phyloP scores from a whole-genome alignment of 768 basidiomycete genomes.

The Lentinula lateritia region DNA sequence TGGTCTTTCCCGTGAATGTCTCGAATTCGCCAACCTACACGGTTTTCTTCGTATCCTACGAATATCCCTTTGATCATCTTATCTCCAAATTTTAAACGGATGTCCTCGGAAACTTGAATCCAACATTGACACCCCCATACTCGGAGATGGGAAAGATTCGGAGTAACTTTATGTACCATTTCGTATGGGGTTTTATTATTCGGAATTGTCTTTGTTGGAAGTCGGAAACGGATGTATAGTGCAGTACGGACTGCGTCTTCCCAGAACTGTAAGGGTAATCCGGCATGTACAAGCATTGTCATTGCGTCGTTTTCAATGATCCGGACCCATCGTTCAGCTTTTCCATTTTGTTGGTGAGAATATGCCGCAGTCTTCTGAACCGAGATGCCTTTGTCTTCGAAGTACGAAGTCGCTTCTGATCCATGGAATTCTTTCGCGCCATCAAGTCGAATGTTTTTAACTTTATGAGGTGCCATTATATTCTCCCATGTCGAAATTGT shows the following conservation, averaged over 20 bases:
- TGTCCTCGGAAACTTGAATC: too few relatives aligned
- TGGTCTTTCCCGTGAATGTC: background rate
- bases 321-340: conserved; percentile 33
- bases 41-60: background rate
- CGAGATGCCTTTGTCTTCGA: conserved; percentile 16
- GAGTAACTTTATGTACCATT: background rate
- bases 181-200: conserved; percentile 11
- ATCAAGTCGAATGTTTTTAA: background rate
- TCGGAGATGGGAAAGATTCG: background rate
- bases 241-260: conserved; percentile 14
- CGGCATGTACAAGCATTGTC: conserved; percentile 21
- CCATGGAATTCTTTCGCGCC: background rate
- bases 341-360: conserved; percentile 36
- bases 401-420: background rate
- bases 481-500: too few relatives aligned
- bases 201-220: conserved; percentile 10
- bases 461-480: background rate
- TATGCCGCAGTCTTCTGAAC: conserved; percentile 17
- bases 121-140: conserved; percentile 6
- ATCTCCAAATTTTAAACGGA: too few relatives aligned
- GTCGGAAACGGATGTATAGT: conserved; percentile 17
- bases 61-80: background rate
- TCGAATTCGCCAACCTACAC: background rate
- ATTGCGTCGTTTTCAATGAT: conserved; percentile 25
- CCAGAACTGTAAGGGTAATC: conserved; percentile 18